These are phyloP conservation scores for Berkeleyomyces basicola DNA, from an alignment of 2,329 filamentous ascomycete species.

Conservation along the genomic window DNA sequence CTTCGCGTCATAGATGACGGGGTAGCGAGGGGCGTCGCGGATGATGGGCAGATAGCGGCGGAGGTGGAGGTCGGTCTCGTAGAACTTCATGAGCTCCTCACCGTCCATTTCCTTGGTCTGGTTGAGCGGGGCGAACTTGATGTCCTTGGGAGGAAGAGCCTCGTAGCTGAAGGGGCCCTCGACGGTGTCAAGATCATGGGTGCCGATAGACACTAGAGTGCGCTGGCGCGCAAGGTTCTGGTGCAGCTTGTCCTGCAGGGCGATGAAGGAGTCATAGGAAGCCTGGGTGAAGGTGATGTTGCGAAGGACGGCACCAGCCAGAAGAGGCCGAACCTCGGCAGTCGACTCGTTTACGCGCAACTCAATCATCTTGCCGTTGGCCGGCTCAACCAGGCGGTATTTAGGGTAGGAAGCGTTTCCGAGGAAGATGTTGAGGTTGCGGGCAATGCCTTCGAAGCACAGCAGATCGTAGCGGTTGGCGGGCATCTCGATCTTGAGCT, in stretches of 20 bases:
- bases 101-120: conserved; percentile 78
- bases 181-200: conserved; percentile 86
- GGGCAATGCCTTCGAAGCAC: conserved; percentile 89
- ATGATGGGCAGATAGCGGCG: conserved; percentile 89
- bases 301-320: conserved; percentile 76
- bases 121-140: conserved; percentile 81
- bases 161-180: conserved; percentile 95
- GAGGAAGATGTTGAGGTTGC: conserved; percentile 92
- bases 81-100: conserved; percentile 82
- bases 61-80: conserved; percentile 86
- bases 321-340: conserved; percentile 64
- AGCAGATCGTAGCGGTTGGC: conserved; percentile 92
- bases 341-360: conserved; percentile 68
- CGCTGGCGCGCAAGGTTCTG: conserved; percentile 86
- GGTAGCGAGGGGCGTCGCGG: conserved; percentile 81
- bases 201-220: conserved; percentile 91
- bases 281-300: conserved; percentile 84
- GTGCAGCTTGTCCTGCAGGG: conserved; percentile 93
- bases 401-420: conserved; percentile 60
- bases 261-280: conserved; percentile 93
- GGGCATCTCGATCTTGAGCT: conserved; percentile 95
- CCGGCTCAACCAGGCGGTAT: conserved; percentile 58
- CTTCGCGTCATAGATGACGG: conserved; percentile 85
- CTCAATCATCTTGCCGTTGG: conserved; percentile 56
- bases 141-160: conserved; percentile 76